These are phyloP conservation scores for Breviolum minutum DNA, from an alignment of 73 alveolate species.

Conservation along the genomic window DNA sequence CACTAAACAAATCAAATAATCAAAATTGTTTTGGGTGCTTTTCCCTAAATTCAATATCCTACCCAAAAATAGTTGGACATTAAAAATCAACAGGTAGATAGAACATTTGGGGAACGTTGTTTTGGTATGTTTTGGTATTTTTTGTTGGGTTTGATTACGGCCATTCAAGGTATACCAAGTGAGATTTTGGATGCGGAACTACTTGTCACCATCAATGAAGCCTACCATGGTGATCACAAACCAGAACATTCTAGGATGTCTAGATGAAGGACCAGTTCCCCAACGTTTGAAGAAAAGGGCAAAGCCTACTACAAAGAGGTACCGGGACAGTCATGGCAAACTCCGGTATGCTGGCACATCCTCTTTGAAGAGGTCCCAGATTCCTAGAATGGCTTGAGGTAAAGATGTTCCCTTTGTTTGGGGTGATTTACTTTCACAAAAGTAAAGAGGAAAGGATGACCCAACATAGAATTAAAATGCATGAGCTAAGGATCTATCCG, in stretches of 20 bases:
- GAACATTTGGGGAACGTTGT: background rate
- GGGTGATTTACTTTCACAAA: no score
- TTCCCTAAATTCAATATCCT: no score
- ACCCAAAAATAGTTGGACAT: no score
- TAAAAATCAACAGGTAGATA: background rate
- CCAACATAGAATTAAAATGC: no score
- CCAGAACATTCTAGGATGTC: background rate
- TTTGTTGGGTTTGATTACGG: background rate
- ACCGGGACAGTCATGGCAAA: background rate
- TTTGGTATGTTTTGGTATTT: no score
- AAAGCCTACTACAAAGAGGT: background rate
- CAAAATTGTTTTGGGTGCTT: no score
- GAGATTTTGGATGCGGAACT: background rate
- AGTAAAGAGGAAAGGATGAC: no score
- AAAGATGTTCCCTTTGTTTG: background rate
- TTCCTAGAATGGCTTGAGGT: background rate
- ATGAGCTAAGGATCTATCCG: background rate
- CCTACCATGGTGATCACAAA: constrained; percentile 21
- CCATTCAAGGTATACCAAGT: background rate
- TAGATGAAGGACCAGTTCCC: background rate
- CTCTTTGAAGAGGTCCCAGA: background rate
- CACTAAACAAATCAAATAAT: no score
- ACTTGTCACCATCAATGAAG: background rate
- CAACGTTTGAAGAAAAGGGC: background rate
- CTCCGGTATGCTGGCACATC: background rate